Conservation (phyloP, 306 rosid genomes). For the Fagus crenata region DNA sequence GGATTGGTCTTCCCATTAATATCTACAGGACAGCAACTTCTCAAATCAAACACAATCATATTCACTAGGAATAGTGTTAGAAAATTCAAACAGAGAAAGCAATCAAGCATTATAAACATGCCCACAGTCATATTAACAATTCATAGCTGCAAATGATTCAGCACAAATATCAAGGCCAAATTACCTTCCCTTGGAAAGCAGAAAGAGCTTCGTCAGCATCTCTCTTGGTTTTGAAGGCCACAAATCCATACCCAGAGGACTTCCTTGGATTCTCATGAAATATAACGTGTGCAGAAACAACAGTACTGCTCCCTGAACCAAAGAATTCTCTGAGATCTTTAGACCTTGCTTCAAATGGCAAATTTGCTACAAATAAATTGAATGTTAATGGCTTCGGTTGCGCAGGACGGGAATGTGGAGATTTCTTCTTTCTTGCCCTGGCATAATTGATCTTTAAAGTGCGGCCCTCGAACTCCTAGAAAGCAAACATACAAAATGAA, state of each 20-base stretch:
- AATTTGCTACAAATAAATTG: constrained; percentile 81
- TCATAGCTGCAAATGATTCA: constrained; percentile 19
- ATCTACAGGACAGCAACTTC: constrained; percentile 45
- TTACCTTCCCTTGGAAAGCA: constrained; percentile 79
- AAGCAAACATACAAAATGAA: constrained; percentile 25
- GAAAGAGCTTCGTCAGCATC: constrained; percentile 76
- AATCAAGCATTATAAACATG: neutral
- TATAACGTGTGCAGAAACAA: constrained; percentile 66
- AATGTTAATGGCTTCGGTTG: constrained; percentile 58
- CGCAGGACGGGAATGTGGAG: constrained; percentile 42
- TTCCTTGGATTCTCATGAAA: constrained; percentile 67
- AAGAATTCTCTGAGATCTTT: constrained; percentile 80
- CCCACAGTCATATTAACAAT: neutral
- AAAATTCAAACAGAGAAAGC: neutral
- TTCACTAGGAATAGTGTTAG: constrained; percentile 8
- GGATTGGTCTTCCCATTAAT: constrained; percentile 73
- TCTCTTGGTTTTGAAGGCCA: constrained; percentile 74
- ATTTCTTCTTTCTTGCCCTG: constrained; percentile 48
- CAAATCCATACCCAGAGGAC: constrained; percentile 89
- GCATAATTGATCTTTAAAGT: constrained; percentile 63
- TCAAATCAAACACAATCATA: constrained; percentile 3
- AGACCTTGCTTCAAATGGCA: constrained; percentile 64
- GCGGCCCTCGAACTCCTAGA: constrained; percentile 78
- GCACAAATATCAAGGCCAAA: constrained; percentile 10
- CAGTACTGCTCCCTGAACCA: constrained; percentile 49